Base-by-base conservation (phyloP, 2,329 filamentous ascomycete species). In the Pleomassaria siparia region DNA sequence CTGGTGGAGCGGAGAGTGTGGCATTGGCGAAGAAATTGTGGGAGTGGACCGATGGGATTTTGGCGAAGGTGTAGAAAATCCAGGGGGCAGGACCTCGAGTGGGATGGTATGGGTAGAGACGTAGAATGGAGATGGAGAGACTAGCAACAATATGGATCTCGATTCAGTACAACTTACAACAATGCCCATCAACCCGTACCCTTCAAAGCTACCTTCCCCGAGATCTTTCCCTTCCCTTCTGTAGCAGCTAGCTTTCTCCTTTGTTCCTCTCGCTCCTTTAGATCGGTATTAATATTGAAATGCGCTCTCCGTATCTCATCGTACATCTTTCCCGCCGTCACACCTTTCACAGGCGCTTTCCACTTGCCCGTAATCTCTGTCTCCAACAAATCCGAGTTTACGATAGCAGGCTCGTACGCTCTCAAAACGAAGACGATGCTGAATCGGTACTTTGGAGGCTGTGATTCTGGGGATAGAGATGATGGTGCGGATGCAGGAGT, bases 361-460 rank as follows among this genome's bases (percentile, higher is more conserved):
- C 65, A 70, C 30, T 47, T 57, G 1, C 67, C 66, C 2, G 66
- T 69, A 8, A 70, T 51, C 0, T 39, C 15, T 7, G 67, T 69
- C 16, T 66, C 62, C 20, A 72, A 37, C 1, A 47, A 36, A 15
- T 52, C 46, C 0, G 63, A 64, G 25, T 67, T 43, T 6, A 72
- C 55, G 0, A 59, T 9, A 0, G 62, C 51, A 1, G 55, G 54
- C 18, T 65, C 61, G 48, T 70, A 60, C 4, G 67, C 67, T 3
- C 69, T 53, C 11, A 72, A 51, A 5, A 72, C 67, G 44, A 71
- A 71, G 0, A 72, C 68, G 16, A 72, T 66, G 3, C 62, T 67
- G 46, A 62, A 66, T 12, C 69, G 52, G 40, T 71, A 70, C 11
- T 45, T 56, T 20, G 49, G 46, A 4, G 21, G 13, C 15, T n/a